Evolutionary conservation across 495 filamentous ascomycete species (phyloP), one percentile per base, ranked within the genome.

Genomic region (Astrocystis sublimbata): DNA sequence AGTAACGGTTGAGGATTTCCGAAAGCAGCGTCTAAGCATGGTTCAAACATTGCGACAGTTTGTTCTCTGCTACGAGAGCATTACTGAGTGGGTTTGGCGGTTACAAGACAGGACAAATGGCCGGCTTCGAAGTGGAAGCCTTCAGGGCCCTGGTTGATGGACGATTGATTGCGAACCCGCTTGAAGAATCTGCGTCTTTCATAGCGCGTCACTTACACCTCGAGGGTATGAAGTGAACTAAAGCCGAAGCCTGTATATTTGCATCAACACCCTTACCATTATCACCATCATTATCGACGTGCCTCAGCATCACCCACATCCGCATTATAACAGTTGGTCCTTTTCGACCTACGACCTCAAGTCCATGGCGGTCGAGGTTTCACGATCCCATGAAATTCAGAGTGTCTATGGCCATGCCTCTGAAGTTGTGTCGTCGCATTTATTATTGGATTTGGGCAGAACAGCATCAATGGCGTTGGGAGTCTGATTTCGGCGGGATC

Each of bases 11-110:
- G 87, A 91, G 64, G 92, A 97, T 69, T 96, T 98, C 69, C 81
- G 94, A 33, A 80, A 79, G 7, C 96, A 98, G 75, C 79, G 94
- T 59, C 75, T 97, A 6, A 96, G 92, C 76, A 98, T 98, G 94
- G 93, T 98, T 56, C 94, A 98, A 76, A 96, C 89, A 66, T 78
- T 98, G 63, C 85, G 91, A 63, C 94, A 98, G 75, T 98, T 88
- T 75, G 93, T 97, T 57, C 83, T 98, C 40, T 98, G 94, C 70
- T 98, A 98, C 72, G 94, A 98, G 76, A 96, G 89, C 28, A 83
- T 97, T 7, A 76, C 96, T 42, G 94, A 98, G 75, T 98, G 94
- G 94, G 75, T 92, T 17, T 68, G 63, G 61, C 70, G 79, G 58
- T 38, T 78, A 12, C 71, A 82, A 43, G 71, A 79, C 28, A 67